phyloP scores from a whole-genome alignment of 768 basidiomycete genomes.

The Tylopilus balloui region DNA sequence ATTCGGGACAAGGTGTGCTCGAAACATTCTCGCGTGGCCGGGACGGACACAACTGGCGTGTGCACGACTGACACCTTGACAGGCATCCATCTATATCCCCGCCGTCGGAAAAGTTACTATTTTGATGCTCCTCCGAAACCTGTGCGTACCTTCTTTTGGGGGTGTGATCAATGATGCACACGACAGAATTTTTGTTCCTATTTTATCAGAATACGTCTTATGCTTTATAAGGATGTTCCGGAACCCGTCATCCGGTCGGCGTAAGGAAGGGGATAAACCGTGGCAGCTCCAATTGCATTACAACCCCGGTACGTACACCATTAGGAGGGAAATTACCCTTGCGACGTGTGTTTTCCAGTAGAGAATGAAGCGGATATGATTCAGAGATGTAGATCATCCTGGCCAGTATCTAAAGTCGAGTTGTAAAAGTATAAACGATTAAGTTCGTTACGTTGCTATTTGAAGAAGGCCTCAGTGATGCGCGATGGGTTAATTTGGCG shows the following conservation, averaged over 20 bases:
- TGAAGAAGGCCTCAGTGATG: slow-evolving; percentile 49
- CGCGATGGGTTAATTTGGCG: slow-evolving; percentile 29
- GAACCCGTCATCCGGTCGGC: background rate
- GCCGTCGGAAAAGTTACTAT: slow-evolving; percentile 98
- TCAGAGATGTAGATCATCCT: slow-evolving; percentile 10
- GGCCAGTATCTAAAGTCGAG: slow-evolving; percentile 16
- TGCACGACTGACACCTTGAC: background rate
- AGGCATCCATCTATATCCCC: slow-evolving; percentile 91
- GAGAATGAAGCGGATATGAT: slow-evolving; percentile 13
- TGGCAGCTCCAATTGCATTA: slow-evolving; percentile 20
- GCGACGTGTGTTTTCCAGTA: slow-evolving; percentile 15
- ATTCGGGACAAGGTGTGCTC: slow-evolving; percentile 79
- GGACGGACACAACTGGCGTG: slow-evolving; percentile 12
- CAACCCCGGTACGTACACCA: slow-evolving; percentile 33
- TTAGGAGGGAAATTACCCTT: slow-evolving; percentile 29
- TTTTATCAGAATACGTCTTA: slow-evolving; percentile 27
- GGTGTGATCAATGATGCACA: slow-evolving; percentile 3
- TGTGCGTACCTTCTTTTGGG: slow-evolving; percentile 50
- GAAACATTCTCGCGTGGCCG: background rate
- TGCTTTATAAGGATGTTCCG: slow-evolving; percentile 21
- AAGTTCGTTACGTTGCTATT: slow-evolving; percentile 21
- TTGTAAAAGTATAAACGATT: slow-evolving; percentile 6
- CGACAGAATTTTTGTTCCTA: background rate
- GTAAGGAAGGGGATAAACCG: slow-evolving; percentile 13
- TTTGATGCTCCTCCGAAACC: slow-evolving; percentile 92